Evolutionary conservation across 108 stramenopile genomes (phyloP).

Genomic region (Phaeodactylum tricornutum): DNA sequence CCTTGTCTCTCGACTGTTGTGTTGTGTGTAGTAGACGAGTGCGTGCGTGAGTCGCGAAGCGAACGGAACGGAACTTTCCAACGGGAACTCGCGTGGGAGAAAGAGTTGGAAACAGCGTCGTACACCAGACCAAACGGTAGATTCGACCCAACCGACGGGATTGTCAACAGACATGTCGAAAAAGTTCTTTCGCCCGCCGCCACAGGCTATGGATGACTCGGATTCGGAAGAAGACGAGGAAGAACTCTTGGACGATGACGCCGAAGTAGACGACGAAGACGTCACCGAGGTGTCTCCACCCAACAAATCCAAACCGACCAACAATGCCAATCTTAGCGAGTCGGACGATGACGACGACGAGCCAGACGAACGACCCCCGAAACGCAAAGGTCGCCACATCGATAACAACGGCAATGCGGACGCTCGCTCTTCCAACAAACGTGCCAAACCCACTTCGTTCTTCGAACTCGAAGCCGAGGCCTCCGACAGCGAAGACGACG

Average conservation of each 20-base stretch:
- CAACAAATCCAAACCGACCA: conserved; percentile 1
- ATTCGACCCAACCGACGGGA: no score
- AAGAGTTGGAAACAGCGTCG: no score
- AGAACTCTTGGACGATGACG: conserved; percentile 18
- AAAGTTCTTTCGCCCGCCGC: conserved; percentile 48
- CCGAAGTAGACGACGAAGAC: conserved; percentile 24
- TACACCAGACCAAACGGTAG: no score
- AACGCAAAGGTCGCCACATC: conserved; percentile 17
- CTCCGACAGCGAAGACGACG: conserved; percentile 70
- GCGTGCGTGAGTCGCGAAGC: no score
- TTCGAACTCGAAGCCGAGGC: conserved; percentile 87
- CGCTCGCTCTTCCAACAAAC: conserved; percentile 34
- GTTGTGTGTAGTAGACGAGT: no score
- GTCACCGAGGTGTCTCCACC: conserved; percentile 12
- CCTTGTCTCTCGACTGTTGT: no score
- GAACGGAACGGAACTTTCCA: no score
- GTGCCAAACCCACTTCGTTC: conserved; percentile 52
- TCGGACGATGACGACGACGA: conserved; percentile 40
- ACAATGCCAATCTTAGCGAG: conserved; percentile 26
- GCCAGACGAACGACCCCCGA: conserved; percentile 46
- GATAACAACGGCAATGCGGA: conserved; percentile 10
- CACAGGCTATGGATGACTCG: conserved; percentile 29
- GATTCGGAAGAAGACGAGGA: conserved; percentile 28
- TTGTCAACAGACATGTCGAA: conserved; percentile 6
- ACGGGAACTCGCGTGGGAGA: no score